These are phyloP conservation scores for Cyclotella atomus DNA, from an alignment of 108 stramenopile genomes.

Conservation along the genomic window DNA sequence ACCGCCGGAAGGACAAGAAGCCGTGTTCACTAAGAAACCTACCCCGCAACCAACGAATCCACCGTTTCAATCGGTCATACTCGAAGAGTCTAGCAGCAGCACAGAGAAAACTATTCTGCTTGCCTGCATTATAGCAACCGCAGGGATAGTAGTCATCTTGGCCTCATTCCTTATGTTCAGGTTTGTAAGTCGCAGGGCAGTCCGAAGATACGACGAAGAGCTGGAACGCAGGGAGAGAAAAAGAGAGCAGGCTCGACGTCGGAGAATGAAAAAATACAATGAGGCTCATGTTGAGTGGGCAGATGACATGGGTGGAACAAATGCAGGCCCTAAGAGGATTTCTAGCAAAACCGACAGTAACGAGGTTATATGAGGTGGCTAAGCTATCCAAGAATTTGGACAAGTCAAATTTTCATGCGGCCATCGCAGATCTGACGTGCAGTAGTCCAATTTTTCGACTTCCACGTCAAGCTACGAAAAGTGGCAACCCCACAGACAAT, in stretches of 20 bases:
- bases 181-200: constrained; percentile 15
- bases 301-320: too few species aligned
- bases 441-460: too few species aligned
- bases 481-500: too few species aligned
- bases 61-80: neutral
- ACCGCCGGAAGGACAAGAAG: constrained; percentile 1
- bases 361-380: too few species aligned
- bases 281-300: constrained; percentile 9
- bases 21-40: constrained; percentile 12
- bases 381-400: too few species aligned
- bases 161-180: constrained; percentile 16
- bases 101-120: constrained; percentile 16
- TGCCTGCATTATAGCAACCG: constrained; percentile 12
- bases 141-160: constrained; percentile 26
- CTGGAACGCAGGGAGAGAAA: constrained; percentile 1
- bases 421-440: too few species aligned
- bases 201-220: neutral
- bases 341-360: too few species aligned
- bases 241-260: neutral
- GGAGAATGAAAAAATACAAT: neutral
- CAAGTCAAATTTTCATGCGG: too few species aligned
- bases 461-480: too few species aligned
- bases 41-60: constrained; percentile 18
- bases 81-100: neutral
- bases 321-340: too few species aligned